Conservation (phyloP, 805 yeast genomes). For the Kodamaea nitidulidarum region DNA sequence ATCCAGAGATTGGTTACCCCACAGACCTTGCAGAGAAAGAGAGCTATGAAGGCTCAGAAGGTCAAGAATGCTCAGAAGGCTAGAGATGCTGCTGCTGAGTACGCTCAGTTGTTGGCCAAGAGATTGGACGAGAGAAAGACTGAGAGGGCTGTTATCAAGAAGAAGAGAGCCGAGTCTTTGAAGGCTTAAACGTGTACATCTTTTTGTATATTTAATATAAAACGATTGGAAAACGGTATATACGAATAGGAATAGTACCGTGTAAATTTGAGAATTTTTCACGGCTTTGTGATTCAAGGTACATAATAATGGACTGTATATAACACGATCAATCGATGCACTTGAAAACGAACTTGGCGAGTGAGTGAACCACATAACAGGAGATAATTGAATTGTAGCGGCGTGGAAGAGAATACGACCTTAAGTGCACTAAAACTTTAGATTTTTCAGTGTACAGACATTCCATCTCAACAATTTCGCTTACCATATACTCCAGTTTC, state of each 20-base stretch:
- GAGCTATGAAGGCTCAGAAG: constrained; percentile 91
- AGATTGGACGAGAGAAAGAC: constrained; percentile 98
- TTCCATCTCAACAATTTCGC: neutral
- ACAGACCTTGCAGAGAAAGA: constrained; percentile 98
- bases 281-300: too few relatives aligned
- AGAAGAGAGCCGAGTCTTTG: constrained; percentile 99
- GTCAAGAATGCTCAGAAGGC: constrained; percentile 96
- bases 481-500: too few relatives aligned
- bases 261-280: neutral
- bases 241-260: neutral
- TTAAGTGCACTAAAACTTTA: too few relatives aligned
- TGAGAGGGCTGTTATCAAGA: constrained; percentile 68
- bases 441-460: too few relatives aligned
- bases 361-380: too few relatives aligned
- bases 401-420: too few relatives aligned
- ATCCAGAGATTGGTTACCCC: constrained; percentile 99
- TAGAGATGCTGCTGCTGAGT: constrained; percentile 99
- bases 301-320: too few relatives aligned
- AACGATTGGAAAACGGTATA: constrained; percentile 7
- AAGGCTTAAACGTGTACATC: constrained; percentile 57
- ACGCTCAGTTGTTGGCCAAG: constrained; percentile 97
- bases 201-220: constrained; percentile 23
- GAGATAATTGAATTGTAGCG: too few relatives aligned
- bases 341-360: too few relatives aligned
- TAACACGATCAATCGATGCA: too few relatives aligned